Evolutionary conservation across 2,329 filamentous ascomycete species (phyloP).

Genomic region (Paecilomyces sp.): DNA sequence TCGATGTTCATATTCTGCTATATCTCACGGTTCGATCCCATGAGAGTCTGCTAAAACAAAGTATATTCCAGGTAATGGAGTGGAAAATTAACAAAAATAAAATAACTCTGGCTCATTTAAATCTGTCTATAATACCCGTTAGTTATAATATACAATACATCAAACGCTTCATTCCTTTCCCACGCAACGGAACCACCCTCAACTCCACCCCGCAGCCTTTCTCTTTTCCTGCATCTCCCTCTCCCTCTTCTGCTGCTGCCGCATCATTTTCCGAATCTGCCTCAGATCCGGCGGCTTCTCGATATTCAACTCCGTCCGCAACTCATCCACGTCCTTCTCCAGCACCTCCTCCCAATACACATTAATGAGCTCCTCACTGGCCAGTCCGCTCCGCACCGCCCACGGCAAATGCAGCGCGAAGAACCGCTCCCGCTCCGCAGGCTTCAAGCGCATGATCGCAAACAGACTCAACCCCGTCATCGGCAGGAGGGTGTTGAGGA

Average conservation of each 20-base stretch:
- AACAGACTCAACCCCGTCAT: slow-evolving; percentile 89
- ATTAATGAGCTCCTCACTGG: slow-evolving; percentile 77
- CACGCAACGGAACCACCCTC: not conserved
- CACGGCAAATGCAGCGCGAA: slow-evolving; percentile 65
- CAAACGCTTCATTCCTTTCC: not conserved
- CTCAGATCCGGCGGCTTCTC: slow-evolving; percentile 84
- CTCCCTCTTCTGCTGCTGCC: slow-evolving; percentile 60
- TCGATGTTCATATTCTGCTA: not conserved
- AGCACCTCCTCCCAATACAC: slow-evolving; percentile 97
- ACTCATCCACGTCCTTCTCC: slow-evolving; percentile 69
- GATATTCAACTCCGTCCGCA: slow-evolving; percentile 70
- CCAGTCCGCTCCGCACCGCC: slow-evolving; percentile 76
- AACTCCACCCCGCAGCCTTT: not conserved
- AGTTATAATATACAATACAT: not conserved
- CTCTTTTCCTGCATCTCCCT: slow-evolving; percentile 41
- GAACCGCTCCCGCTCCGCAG: slow-evolving; percentile 59
- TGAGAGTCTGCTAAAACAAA: not conserved
- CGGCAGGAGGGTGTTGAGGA: slow-evolving; percentile 84
- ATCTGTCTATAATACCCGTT: not conserved
- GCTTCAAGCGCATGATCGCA: slow-evolving; percentile 59
- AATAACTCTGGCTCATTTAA: not conserved
- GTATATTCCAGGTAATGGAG: not conserved
- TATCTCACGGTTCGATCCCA: not conserved
- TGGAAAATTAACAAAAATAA: not conserved
- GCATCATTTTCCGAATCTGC: slow-evolving; percentile 63